Conservation (phyloP, 2,329 filamentous ascomycete species). For the Nectriaceae sp. region DNA sequence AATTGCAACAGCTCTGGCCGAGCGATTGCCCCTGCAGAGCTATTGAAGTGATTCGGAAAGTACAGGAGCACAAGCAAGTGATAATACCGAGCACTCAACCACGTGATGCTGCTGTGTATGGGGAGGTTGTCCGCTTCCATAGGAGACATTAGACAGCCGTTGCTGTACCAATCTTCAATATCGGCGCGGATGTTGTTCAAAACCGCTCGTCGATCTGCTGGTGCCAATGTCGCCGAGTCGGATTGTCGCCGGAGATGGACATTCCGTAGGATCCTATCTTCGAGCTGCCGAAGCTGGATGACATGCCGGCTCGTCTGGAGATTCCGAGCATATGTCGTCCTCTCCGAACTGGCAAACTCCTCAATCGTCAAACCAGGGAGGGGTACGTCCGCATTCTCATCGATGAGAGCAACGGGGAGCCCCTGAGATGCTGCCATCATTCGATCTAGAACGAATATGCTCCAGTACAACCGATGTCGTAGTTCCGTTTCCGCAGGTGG, state of each 20-base stretch:
- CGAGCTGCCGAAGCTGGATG: conserved; percentile 45
- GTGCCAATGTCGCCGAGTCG: conserved; percentile 31
- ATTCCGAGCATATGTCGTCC: conserved; percentile 39
- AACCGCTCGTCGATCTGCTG: conserved; percentile 34
- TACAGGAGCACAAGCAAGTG: conserved; percentile 46
- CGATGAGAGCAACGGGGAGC: conserved; percentile 40
- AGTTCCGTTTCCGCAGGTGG: conserved; percentile 32
- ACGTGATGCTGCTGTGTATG: conserved; percentile 47
- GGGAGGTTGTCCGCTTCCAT: conserved; percentile 45
- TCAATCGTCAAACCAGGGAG: conserved; percentile 47
- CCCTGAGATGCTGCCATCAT: conserved; percentile 47
- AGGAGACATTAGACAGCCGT: conserved; percentile 45
- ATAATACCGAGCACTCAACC: conserved; percentile 46
- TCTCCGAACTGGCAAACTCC: conserved; percentile 44
- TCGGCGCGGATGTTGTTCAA: conserved; percentile 39
- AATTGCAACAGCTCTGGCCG: conserved; percentile 38
- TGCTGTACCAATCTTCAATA: conserved; percentile 50
- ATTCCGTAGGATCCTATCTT: conserved; percentile 41
- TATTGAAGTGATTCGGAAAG: conserved; percentile 44
- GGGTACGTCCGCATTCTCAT: conserved; percentile 42
- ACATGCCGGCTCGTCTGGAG: conserved; percentile 48
- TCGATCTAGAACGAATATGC: conserved; percentile 46
- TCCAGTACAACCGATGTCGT: conserved; percentile 46
- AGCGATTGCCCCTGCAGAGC: conserved; percentile 31
- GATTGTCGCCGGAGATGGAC: conserved; percentile 36